Evolutionary conservation across 106 monocot genomes (phyloP).

Genomic region (Hemerocallis citrina): DNA sequence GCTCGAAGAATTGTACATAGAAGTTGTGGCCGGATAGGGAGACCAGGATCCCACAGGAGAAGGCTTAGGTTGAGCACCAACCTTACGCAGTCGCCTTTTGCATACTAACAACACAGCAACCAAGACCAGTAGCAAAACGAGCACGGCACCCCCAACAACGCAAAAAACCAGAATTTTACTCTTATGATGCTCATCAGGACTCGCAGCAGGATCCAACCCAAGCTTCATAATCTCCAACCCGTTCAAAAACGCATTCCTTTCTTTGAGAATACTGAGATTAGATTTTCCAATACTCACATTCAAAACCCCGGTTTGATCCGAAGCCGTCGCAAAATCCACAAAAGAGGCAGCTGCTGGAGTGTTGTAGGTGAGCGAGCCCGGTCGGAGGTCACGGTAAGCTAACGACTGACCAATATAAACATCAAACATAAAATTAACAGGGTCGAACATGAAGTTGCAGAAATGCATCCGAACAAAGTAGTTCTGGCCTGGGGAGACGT

Average conservation of each 20-base stretch:
- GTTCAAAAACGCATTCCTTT: slow-evolving; percentile 33
- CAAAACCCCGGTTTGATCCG: slow-evolving; percentile 2
- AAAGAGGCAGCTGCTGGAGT: slow-evolving; percentile 21
- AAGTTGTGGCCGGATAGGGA: no score
- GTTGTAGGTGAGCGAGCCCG: neutral
- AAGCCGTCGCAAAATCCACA: slow-evolving; percentile 18
- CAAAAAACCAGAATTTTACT: slow-evolving; percentile 9
- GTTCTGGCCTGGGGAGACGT: slow-evolving; percentile 5
- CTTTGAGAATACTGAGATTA: neutral
- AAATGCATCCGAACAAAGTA: slow-evolving; percentile 58
- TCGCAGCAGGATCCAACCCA: neutral
- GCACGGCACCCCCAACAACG: slow-evolving; percentile 10
- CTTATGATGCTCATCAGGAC: neutral
- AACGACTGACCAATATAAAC: slow-evolving; percentile 23
- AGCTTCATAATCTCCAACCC: slow-evolving; percentile 62
- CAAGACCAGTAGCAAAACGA: neutral
- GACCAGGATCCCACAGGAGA: slow-evolving; percentile 13
- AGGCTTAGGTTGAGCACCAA: neutral
- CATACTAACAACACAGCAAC: neutral
- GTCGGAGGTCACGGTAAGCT: slow-evolving; percentile 9
- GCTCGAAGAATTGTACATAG: neutral
- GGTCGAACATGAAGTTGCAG: slow-evolving; percentile 32
- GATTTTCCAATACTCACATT: slow-evolving; percentile 38
- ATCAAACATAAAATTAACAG: slow-evolving; percentile 17
- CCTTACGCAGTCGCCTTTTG: slow-evolving; percentile 2